phyloP scores from a whole-genome alignment of 2,329 filamentous ascomycete genomes.

The Exophiala sideris region DNA sequence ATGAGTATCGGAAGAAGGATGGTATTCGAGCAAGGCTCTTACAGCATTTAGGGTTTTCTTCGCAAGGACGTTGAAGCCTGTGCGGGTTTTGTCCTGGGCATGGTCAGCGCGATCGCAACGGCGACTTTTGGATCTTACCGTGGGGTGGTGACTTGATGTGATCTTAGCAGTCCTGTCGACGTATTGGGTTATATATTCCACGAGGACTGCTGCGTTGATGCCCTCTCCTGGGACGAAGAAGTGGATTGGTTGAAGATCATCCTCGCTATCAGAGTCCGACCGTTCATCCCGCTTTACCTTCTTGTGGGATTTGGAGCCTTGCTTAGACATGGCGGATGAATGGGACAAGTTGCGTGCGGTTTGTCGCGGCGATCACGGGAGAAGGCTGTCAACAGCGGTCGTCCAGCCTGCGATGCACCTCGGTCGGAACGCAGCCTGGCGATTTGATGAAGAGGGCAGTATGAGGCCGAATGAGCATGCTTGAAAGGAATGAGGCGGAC shows the following conservation, averaged over 20 bases:
- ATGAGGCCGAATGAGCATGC: slow-evolving; percentile 23
- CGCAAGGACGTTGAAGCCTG: slow-evolving; percentile 21
- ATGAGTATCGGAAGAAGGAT: not conserved
- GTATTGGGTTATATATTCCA: slow-evolving; percentile 21
- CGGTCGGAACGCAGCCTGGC: slow-evolving; percentile 16
- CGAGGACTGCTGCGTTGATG: slow-evolving; percentile 22
- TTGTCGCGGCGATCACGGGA: slow-evolving; percentile 8
- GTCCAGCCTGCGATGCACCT: slow-evolving; percentile 16
- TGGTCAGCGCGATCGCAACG: not conserved
- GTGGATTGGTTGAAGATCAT: slow-evolving; percentile 20
- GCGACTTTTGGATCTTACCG: slow-evolving; percentile 6
- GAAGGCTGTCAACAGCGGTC: slow-evolving; percentile 12
- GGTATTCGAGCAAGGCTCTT: slow-evolving; percentile 4
- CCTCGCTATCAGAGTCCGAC: slow-evolving; percentile 16
- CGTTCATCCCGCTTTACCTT: slow-evolving; percentile 17
- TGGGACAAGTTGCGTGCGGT: slow-evolving; percentile 4
- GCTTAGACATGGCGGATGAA: slow-evolving; percentile 14
- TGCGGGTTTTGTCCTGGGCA: slow-evolving; percentile 17
- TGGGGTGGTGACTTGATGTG: slow-evolving; percentile 20
- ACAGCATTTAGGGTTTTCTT: slow-evolving; percentile 21
- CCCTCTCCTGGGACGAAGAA: slow-evolving; percentile 24
- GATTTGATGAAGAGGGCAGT: slow-evolving; percentile 11
- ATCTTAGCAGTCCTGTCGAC: slow-evolving; percentile 24
- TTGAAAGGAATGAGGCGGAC: slow-evolving; percentile 16
- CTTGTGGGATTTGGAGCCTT: slow-evolving; percentile 8